These are phyloP conservation scores for Ceratocystis cubensis DNA, from an alignment of 2,329 filamentous ascomycete species.

Conservation along the genomic window DNA sequence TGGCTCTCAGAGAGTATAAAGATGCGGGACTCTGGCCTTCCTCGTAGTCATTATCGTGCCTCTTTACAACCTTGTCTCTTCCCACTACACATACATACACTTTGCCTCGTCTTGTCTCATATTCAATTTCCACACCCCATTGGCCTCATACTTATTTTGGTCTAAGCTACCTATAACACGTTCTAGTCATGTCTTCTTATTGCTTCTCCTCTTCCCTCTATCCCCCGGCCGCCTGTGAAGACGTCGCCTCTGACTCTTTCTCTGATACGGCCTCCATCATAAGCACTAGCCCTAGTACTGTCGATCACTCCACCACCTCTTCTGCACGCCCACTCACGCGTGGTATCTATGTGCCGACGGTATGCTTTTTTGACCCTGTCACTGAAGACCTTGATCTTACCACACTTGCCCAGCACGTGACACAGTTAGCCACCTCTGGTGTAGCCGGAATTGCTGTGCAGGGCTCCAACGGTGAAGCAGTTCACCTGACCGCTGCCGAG, in stretches of 20 bases:
- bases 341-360: constrained; percentile 60
- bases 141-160: no score
- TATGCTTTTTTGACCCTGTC: constrained; percentile 56
- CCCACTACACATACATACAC: background rate
- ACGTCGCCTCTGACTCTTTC: constrained; percentile 29
- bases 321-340: constrained; percentile 31
- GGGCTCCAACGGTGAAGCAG: constrained; percentile 72
- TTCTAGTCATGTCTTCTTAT: no score
- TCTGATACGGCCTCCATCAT: constrained; percentile 19
- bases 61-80: background rate
- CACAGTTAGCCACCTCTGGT: constrained; percentile 60
- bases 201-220: background rate
- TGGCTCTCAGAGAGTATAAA: background rate
- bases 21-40: background rate
- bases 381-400: constrained; percentile 40
- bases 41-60: background rate
- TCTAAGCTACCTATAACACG: no score
- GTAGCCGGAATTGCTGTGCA: constrained; percentile 64
- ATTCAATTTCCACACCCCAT: background rate
- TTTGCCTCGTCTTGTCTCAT: background rate
- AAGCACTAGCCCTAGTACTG: constrained; percentile 1
- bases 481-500: constrained; percentile 61
- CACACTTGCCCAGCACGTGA: constrained; percentile 47
- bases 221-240: constrained; percentile 24
- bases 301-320: constrained; percentile 24